Conservation (phyloP, 192 early-diverging fungal genomes). For the Lobosporangium transversale region DNA sequence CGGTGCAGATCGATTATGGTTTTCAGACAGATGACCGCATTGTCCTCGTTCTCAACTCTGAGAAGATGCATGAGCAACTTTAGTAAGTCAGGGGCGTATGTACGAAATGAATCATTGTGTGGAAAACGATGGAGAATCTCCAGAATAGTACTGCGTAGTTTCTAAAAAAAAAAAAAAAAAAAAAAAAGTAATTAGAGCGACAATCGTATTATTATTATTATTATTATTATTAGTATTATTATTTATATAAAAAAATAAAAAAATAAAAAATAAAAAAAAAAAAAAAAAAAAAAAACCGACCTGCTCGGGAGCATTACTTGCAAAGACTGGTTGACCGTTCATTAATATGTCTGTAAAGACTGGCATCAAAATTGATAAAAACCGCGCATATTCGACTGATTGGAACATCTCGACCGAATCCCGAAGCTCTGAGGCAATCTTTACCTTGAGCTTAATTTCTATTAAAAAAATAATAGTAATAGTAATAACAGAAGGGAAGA, state of each 20-base stretch:
- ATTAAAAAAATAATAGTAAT: neutral
- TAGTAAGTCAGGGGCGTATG: slow-evolving; percentile 81
- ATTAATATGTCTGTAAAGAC: slow-evolving; percentile 81
- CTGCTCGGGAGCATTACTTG: slow-evolving; percentile 79
- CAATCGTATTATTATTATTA: no score
- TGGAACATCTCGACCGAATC: slow-evolving; percentile 94
- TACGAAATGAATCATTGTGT: slow-evolving; percentile 83
- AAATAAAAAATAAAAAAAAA: no score
- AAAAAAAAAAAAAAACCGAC: slow-evolving; percentile 38
- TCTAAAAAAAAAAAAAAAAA: slow-evolving; percentile 57
- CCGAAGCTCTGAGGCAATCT: slow-evolving; percentile 85
- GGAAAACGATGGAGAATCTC: slow-evolving; percentile 96
- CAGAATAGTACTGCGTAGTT: slow-evolving; percentile 86
- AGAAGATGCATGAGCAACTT: slow-evolving; percentile 81
- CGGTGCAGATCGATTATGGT: slow-evolving; percentile 97
- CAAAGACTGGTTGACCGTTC: slow-evolving; percentile 78
- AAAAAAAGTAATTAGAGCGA: no score
- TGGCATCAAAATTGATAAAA: slow-evolving; percentile 83
- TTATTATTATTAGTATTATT: no score
- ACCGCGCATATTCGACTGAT: slow-evolving; percentile 82
- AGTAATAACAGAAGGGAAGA: no score
- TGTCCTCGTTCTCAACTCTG: slow-evolving; percentile 96
- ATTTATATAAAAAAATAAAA: no score
- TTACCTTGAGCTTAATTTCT: slow-evolving; percentile 73
- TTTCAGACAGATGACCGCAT: slow-evolving; percentile 91